Evolutionary conservation across 257 asterid species (phyloP), one percentile per base, ranked within the genome.

Genomic region (Craterostigma plantagineum): DNA sequence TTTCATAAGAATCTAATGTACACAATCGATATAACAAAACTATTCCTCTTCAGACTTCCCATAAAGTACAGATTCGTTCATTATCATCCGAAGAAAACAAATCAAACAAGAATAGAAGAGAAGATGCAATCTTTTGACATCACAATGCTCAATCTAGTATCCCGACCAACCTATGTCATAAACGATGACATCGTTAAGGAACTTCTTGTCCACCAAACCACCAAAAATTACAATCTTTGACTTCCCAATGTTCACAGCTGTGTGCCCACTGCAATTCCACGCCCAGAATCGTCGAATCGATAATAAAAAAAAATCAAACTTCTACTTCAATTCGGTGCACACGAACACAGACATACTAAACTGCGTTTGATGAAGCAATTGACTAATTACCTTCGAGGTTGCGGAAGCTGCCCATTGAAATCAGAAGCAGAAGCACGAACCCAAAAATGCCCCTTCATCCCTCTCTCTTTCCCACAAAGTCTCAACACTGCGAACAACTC

Each of bases 141-240:
- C 2, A 23, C 2, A 23, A 23, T 23, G 30, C 30, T 23, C 30
- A 2, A 23, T 2, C 6, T 2, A 2, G 30, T 23, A 52, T 15
- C 12, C 53, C 43, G 44, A 38, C 9, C 14, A 72, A 90, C 99
- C 99, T 52, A 69, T 66, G 56, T 83, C 99, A 65, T 70, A 83
- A 54, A 83, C 94, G 48, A 46, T 50, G 45, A 83, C 63, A 54
- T 75, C 92, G 47, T 56, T 69, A 62, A 79, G 84, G 75, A 90
- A 90, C 38, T 71, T 70, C 79, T 76, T 83, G 62, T 79, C 91
- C 47, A 77, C 62, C 35, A 90, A 59, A 42, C 95, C 99, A 33
- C 99, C 99, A 42, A 90, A 90, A 35, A 76, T 60, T 16, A 79
- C 84, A 40, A 79, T 55, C 86, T 83, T 83, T 47, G 99, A 83